Evolutionary conservation across 805 yeast species (phyloP).

Genomic region (Zygosaccharomyces rouxii): DNA sequence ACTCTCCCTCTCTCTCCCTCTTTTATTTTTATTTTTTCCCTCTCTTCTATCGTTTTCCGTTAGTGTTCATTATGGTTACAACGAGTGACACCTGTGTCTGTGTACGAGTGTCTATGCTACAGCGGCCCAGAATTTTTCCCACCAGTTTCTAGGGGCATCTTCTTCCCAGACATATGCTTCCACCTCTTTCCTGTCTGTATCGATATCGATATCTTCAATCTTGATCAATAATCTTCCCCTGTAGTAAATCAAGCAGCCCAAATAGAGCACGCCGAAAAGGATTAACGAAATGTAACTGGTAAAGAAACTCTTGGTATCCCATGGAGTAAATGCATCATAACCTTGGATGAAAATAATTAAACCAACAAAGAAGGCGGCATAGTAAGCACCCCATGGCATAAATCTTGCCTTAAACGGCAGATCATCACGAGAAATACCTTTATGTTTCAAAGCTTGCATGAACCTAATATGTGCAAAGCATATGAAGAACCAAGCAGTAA

Average conservation of each 20-base stretch:
- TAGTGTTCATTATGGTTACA: background rate
- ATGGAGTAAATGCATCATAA: slow-evolving; percentile 53
- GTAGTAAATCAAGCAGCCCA: slow-evolving; percentile 48
- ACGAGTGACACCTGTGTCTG: background rate
- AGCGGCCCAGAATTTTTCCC: slow-evolving; percentile 52
- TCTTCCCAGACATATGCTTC: slow-evolving; percentile 55
- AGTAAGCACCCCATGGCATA: slow-evolving; percentile 63
- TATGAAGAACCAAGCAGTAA: slow-evolving; percentile 63
- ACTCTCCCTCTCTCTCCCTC: background rate
- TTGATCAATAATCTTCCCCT: slow-evolving; percentile 43
- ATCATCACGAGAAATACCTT: slow-evolving; percentile 58
- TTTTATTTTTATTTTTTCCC: background rate
- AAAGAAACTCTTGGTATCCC: slow-evolving; percentile 50
- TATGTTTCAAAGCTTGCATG: slow-evolving; percentile 55
- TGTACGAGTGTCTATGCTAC: slow-evolving; percentile 21
- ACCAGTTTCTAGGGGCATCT: slow-evolving; percentile 44
- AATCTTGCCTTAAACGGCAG: slow-evolving; percentile 64
- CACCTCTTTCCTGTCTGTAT: slow-evolving; percentile 56
- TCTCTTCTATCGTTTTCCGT: background rate
- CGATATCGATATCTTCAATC: slow-evolving; percentile 59
- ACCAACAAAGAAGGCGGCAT: slow-evolving; percentile 50
- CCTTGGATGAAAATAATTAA: slow-evolving; percentile 67
- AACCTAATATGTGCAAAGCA: slow-evolving; percentile 55
- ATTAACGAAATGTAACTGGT: slow-evolving; percentile 61
- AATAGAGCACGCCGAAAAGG: slow-evolving; percentile 47